Evolutionary conservation across 2,329 filamentous ascomycete genomes (phyloP).

Genomic region (Septoria linicola): DNA sequence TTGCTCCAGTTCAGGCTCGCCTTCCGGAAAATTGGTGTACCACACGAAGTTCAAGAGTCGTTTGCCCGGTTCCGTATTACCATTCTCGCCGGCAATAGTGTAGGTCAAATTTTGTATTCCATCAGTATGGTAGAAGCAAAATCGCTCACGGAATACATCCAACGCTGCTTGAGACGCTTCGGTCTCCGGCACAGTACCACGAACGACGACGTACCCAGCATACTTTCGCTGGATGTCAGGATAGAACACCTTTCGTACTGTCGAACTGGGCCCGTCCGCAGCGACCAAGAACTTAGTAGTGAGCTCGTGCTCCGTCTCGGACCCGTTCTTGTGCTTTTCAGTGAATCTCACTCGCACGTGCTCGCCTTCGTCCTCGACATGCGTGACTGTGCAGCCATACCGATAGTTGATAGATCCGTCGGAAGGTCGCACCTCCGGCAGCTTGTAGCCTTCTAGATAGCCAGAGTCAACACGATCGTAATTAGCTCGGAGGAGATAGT

Average conservation of each 20-base stretch:
- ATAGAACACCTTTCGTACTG: conserved; percentile 32
- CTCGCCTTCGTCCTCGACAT: conserved; percentile 31
- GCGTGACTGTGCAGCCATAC: conserved; percentile 36
- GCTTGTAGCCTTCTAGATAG: conserved; percentile 32
- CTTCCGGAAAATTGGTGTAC: conserved; percentile 45
- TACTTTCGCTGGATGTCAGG: conserved; percentile 35
- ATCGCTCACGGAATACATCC: conserved; percentile 41
- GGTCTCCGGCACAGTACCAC: conserved; percentile 37
- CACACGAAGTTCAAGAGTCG: conserved; percentile 50
- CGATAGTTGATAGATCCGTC: conserved; percentile 34
- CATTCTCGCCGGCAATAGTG: conserved; percentile 46
- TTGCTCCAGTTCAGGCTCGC: conserved; percentile 40
- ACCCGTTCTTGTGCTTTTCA: conserved; percentile 25
- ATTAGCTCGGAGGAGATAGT: conserved; percentile 48
- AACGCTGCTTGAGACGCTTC: conserved; percentile 38
- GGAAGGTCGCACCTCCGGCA: conserved; percentile 21
- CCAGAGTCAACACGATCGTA: conserved; percentile 43
- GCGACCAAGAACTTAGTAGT: conserved; percentile 44
- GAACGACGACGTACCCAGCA: conserved; percentile 37
- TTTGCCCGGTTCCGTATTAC: conserved; percentile 41
- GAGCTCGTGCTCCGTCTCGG: conserved; percentile 22
- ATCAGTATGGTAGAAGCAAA: conserved; percentile 43
- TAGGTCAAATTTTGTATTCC: conserved; percentile 45
- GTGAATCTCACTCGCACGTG: conserved; percentile 33
- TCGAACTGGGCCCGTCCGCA: conserved; percentile 45